Percentiles rank a stretch among this genome's conserved stretches.
Conservation (phyloP, 495 filamentous ascomycete species). For the Hypoxylon intermedium region DNA sequence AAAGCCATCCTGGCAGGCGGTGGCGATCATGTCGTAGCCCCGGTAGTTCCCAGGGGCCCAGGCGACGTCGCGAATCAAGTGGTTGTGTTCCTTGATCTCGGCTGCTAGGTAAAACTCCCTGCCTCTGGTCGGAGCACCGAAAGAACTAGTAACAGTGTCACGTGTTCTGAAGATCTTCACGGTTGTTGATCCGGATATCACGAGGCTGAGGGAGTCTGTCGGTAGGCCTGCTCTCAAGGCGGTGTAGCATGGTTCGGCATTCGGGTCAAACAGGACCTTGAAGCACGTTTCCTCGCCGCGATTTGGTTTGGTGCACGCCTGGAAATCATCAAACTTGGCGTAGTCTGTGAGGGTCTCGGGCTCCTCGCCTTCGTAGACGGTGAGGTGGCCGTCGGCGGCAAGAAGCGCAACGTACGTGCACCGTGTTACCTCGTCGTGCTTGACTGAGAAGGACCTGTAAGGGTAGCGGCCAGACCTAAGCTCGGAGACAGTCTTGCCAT, state of each 20-base stretch:
- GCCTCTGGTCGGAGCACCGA: constrained; percentile 57
- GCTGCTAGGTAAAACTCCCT: constrained; percentile 80
- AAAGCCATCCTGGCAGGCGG: constrained; percentile 88
- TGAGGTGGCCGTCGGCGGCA: constrained; percentile 78
- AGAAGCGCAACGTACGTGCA: constrained; percentile 85
- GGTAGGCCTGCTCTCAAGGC: constrained; percentile 78
- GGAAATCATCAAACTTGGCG: constrained; percentile 72
- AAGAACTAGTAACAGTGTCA: constrained; percentile 61
- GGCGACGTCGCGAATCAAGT: constrained; percentile 85
- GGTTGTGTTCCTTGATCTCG: constrained; percentile 71
- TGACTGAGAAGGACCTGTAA: constrained; percentile 78
- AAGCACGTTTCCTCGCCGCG: constrained; percentile 87
- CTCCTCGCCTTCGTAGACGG: constrained; percentile 84
- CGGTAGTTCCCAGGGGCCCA: constrained; percentile 90
- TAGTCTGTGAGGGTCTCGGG: constrained; percentile 83
- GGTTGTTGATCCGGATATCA: constrained; percentile 81
- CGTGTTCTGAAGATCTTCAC: constrained; percentile 81
- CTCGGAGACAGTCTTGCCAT: constrained; percentile 52
- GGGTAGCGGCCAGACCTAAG: constrained; percentile 51
- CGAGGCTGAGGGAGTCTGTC: constrained; percentile 73
- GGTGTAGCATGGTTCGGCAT: constrained; percentile 77
- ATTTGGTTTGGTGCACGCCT: constrained; percentile 62
- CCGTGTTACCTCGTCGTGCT: constrained; percentile 68
- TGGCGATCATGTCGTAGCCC: constrained; percentile 88
- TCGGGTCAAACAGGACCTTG: constrained; percentile 82